Conservation (phyloP, 176 grass and related monocot genomes). For the Musa itinerans region DNA sequence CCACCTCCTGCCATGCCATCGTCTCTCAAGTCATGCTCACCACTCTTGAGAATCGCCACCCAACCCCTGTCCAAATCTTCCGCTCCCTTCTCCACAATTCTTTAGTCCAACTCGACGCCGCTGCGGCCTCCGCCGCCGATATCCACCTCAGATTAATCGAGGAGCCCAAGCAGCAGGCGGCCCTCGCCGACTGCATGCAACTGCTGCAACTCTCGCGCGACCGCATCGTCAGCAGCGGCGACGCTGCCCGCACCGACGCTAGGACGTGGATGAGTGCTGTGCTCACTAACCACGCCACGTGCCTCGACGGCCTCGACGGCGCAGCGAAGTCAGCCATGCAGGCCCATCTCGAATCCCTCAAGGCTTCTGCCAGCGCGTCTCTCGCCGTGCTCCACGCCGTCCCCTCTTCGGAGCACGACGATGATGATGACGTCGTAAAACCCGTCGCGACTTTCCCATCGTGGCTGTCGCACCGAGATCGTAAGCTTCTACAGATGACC, state of each 20-base stretch:
- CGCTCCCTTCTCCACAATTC: constrained; percentile 28
- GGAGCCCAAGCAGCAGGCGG: constrained; percentile 10
- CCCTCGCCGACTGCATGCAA: constrained; percentile 42
- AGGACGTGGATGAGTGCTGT: constrained; percentile 43
- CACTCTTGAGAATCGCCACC: neutral
- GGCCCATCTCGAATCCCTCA: constrained; percentile 23
- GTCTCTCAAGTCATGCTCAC: constrained; percentile 21
- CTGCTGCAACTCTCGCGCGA: constrained; percentile 43
- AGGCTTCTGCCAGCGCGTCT: constrained; percentile 36
- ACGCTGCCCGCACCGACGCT: constrained; percentile 7
- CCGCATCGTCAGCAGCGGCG: constrained; percentile 22
- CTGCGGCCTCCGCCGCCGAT: neutral
- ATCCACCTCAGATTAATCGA: constrained; percentile 6
- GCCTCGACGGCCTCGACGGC: constrained; percentile 27
- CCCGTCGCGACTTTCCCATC: constrained; percentile 10
- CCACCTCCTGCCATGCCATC: constrained; percentile 34
- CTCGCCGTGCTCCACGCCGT: constrained; percentile 40
- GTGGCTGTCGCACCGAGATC: constrained; percentile 30
- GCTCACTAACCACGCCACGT: constrained; percentile 40
- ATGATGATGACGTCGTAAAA: constrained; percentile 5
- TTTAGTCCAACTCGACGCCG: constrained; percentile 21
- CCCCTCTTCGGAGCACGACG: neutral
- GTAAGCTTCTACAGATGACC: constrained; percentile 13
- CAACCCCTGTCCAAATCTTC: constrained; percentile 19
- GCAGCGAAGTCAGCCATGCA: constrained; percentile 1